phyloP scores from a whole-genome alignment of 768 basidiomycete genomes.

The Russula foetens region DNA sequence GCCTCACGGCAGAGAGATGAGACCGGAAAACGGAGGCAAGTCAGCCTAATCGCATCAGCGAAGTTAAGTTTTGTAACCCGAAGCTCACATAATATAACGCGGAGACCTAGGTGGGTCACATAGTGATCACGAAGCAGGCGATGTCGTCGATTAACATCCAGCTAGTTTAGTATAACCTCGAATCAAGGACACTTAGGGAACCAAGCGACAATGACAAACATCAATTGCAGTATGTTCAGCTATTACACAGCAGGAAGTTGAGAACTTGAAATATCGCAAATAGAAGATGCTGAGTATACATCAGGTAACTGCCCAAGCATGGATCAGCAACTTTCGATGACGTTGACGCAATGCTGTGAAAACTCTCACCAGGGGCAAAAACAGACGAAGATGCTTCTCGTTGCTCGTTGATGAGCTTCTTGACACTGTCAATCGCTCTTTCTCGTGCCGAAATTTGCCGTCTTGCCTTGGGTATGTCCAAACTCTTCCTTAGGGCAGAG shows the following conservation, averaged over 20 bases:
- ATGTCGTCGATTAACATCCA: too few relatives aligned
- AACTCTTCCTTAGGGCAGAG: slow-evolving; percentile 28
- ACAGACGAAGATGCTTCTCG: not conserved
- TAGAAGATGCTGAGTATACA: not conserved
- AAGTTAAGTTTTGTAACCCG: not conserved
- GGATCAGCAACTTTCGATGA: not conserved
- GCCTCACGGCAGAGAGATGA: too few relatives aligned
- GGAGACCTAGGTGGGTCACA: not conserved
- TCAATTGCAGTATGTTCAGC: too few relatives aligned
- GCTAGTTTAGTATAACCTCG: too few relatives aligned
- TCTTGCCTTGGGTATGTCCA: slow-evolving; percentile 54
- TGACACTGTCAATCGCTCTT: slow-evolving; percentile 56
- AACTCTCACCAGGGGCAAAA: not conserved
- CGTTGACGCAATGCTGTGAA: not conserved
- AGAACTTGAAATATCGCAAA: too few relatives aligned
- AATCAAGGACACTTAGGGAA: too few relatives aligned
- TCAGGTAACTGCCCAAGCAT: not conserved
- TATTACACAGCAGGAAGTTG: not conserved
- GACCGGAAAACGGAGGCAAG: too few relatives aligned
- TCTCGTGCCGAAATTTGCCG: slow-evolving; percentile 64
- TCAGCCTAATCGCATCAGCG: not conserved
- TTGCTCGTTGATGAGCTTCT: slow-evolving; percentile 41
- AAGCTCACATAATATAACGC: not conserved
- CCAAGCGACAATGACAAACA: too few relatives aligned
- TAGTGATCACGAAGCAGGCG: too few relatives aligned